Conservation (phyloP, 768 basidiomycete species). For the Macrolepiota dolichaula region DNA sequence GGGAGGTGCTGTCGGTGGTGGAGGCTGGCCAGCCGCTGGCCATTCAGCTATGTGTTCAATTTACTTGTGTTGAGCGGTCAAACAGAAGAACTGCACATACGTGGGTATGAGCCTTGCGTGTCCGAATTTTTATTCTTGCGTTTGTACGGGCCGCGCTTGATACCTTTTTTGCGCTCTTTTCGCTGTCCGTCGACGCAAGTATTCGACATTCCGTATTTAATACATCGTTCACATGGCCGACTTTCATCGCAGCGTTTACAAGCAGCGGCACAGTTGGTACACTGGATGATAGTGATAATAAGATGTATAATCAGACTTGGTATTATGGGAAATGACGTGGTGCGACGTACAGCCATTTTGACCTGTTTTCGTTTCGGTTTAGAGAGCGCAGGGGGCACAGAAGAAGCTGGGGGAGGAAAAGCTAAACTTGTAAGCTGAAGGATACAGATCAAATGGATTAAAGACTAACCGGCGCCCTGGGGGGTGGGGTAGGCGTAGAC, state of each 20-base stretch:
- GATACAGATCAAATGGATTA: background rate
- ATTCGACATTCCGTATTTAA: conserved; percentile 78
- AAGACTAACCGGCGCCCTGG: conserved; percentile 32
- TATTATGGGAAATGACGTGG: background rate
- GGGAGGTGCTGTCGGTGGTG: conserved; percentile 21
- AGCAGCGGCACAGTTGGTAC: conserved; percentile 84
- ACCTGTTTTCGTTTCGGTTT: conserved; percentile 79
- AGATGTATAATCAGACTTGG: background rate
- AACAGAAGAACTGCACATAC: conserved; percentile 12
- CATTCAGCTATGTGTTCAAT: conserved; percentile 24
- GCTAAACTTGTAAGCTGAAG: conserved; percentile 15
- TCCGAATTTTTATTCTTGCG: conserved; percentile 39
- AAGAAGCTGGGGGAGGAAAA: conserved; percentile 20
- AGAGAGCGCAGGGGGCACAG: background rate
- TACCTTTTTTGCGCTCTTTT: conserved; percentile 89
- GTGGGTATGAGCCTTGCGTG: conserved; percentile 12
- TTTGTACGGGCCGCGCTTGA: conserved; percentile 88
- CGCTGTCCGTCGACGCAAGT: conserved; percentile 87
- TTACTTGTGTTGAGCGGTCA: conserved; percentile 1
- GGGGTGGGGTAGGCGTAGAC: conserved; percentile 41
- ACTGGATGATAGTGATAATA: conserved; percentile 31
- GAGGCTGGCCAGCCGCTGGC: conserved; percentile 19
- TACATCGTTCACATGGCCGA: conserved; percentile 86
- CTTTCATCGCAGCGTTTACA: conserved; percentile 89
- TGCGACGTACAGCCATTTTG: conserved; percentile 66